Evolutionary conservation across 140 eudicot genomes (phyloP), one percentile per base, ranked within the genome.

Genomic region (Erigeron philadelphicus): DNA sequence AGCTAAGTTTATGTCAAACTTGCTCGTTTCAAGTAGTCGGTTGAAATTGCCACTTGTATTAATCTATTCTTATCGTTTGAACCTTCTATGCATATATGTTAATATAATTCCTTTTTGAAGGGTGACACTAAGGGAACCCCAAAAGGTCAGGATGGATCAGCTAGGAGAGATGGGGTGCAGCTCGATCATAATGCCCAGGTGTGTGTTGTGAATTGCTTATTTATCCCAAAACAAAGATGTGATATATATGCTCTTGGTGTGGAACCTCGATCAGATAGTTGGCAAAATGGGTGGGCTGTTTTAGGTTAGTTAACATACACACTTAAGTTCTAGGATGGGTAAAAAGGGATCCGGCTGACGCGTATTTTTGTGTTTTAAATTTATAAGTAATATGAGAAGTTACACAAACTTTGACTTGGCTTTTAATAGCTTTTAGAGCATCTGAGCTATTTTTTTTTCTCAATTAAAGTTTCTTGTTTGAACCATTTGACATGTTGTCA

Each of bases 81-180:
- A 9, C 1, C 11, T 68, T 47, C 6, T 21, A 15, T 63, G 58
- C 46, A 5, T 47, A 25, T 42, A 38, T 72, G 18, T 64, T 45
- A 60, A 64, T 15, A 63, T 1, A 59, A 11, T 17, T 13, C 17
- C 46, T 42, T 23, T 78, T 67, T 10, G 12, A 31, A 90, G 97
- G 95, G 92, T 75, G 97, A 90, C 72, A 74, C 84, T 5, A 87
- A 87, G 85, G 90, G 88, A 57, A 78, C 95, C 16, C 74, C 85
- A 12, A 87, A 87, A 78, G 86, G 79, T 58, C 84, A 82, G 7
- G 95, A 87, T 72, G 83, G 84, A 45, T 79, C 87, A 5, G 70
- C 77, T 52, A 81, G 83, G 75, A 84, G 66, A 73, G 87, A 87
- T 72, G 87, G 78, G 66, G 59, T 72, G 50, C 95, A 81, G 55